Evolutionary conservation across 805 yeast species (phyloP), one percentile per base, ranked within the genome.

Genomic region (Nakazawaea peltata): DNA sequence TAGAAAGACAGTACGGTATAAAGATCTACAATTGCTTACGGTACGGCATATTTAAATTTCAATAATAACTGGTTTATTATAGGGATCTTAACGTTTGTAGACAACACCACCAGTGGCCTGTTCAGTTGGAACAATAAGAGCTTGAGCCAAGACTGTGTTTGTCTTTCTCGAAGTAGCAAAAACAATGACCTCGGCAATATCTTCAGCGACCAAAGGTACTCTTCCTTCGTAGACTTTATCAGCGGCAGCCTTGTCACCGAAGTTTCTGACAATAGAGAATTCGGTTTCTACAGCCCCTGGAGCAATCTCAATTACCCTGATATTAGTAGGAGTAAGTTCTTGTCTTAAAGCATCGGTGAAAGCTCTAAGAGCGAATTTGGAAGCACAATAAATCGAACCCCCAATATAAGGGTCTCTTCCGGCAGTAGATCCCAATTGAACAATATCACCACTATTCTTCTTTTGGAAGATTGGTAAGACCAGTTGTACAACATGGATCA

Each of bases 231-330:
- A 81, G 19, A 81, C 86, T 8, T 67, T 68, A 40, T 73, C 74
- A 26, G 87, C 87, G 48, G 66, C 69, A 5, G 48, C 56, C 37
- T 58, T 48, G 50, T 81, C 85, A 39, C 86, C 86, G 44, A 71
- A 65, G 58, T 69, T 76, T 51, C 86, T 65, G 18, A 73, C 74
- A 19, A 71, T 51, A 11, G 83, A 74, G 51, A 81, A 81, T 54
- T 81, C 90, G 30, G 88, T 81, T 53, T 81, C 87, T 28, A 81
- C 88, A 34, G 74, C 76, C 45, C 90, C 88, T 10, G 90, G 90
- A 45, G 81, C 81, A 33, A 81, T 69, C 54, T 81, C 87, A 41
- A 81, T 71, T 35, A 81, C 75, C 46, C 90, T 67, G 49, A 81
- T 69, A 61, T 50, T 64, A 38, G 74, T 70, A 50, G 51, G 53